Evolutionary conservation across 768 basidiomycete genomes (phyloP), one percentile per base, ranked within the genome.

Genomic region (Daedaleopsis nitida): DNA sequence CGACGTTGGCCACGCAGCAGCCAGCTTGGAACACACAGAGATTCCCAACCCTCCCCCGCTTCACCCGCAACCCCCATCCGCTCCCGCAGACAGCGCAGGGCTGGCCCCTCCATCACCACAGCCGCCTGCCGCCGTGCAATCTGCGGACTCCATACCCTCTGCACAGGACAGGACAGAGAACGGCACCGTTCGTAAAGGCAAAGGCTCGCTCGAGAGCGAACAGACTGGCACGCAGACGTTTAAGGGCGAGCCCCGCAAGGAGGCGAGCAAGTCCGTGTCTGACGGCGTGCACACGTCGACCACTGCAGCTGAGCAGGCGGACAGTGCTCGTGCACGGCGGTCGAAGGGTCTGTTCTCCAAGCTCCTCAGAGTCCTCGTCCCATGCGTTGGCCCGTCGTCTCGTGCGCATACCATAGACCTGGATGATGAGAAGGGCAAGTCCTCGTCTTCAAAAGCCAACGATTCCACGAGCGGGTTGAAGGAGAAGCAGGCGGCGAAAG

Each of bases 321-420:
- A 69, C 73, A 56, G 60, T 69, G 70, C 65, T 74, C 65, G 81
- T 81, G 75, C 75, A 51, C 80, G 55, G 84, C 86, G 23, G 5
- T 52, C 55, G 17, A 59, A 64, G 58, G 50, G 55, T 50, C 81
- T 89, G 66, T 73, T 88, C 60, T 80, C 83, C 54, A 84, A 80
- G 70, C 75, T 91, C 59, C 70, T 90, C 54, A 83, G 78, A 63
- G 79, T 82, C 61, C 79, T 91, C 55, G 79, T 90, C 52, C 89
- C 89, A 37, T 91, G 89, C 62, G 74, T 88, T 50, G 78, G 81
- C n/a, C 78, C 84, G 21, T 83, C 80, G 19, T 69, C 75, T 43
- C 75, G 75, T 60, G 66, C 80, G n/a, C 82, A 84, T 52, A 81
- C 85, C 44, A 68, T 78, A 58, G 79, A 79, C 65, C 52, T 72